Base-by-base conservation (phyloP, 805 yeast genomes). In the Brettanomyces custersianus region DNA sequence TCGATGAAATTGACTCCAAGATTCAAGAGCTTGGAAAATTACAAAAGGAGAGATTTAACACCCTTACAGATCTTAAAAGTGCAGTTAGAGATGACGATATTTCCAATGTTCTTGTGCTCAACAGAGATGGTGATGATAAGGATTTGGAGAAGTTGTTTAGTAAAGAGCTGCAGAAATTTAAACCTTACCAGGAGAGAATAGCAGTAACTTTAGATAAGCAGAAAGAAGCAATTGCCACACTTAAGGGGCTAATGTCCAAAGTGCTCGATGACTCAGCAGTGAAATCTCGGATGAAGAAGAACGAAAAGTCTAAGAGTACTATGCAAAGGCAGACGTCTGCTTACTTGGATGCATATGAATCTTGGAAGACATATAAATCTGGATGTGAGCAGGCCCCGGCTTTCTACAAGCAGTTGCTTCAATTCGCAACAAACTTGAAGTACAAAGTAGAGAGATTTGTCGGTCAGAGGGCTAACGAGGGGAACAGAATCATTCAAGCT, bases 11-110 rank as follows among this genome's bases (percentile, higher is more conserved):
- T 3, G 83, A 79, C 38, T 65, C 70, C n/a, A 54, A 68, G 13
- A 60, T 80, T 31, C 73, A 72, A 33, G 79, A 77, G 38, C 65
- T 90, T 48, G 72, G 72, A 39, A 65, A 72, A 30, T 52, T 86
- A 39, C 76, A 76, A 46, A 62, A 70, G 22, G 92, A 83, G 52
- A 74, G 94, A 31, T 54, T 62, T 5, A 65, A 74, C 26, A 66
- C 80, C 2, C 62, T 83, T 24, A 66, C 66, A 2, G 84, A 77
- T 34, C 65, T 90, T 48, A 86, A 86, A 50, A 68, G 64, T 5
- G 71, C 72, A 33, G 77, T 83, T 23, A 92, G 79, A 48, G 66
- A 69, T 11, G 97, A 90, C 58, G 96, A 90, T 52, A 85, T 87
- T 34, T 80, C 95, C 0, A 77, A 80, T 36, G 63, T 79, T 10